These are phyloP conservation scores for Escallonia herrerae DNA, from an alignment of 129 eudicot genomes.

Conservation along the genomic window DNA sequence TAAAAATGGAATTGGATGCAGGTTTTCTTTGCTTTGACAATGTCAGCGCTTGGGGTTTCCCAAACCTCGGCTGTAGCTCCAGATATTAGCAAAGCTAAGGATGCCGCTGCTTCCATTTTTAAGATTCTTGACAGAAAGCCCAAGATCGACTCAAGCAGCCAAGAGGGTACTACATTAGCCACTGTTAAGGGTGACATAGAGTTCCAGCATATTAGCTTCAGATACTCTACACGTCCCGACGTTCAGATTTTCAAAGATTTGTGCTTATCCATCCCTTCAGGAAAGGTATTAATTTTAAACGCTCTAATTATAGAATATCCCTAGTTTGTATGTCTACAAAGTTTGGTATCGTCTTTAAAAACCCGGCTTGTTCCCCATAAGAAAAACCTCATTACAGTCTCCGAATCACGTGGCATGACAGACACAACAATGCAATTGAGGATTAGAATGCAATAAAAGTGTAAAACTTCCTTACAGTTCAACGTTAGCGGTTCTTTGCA, in stretches of 20 bases:
- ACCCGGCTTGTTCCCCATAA: too few relatives aligned
- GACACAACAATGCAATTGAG: too few relatives aligned
- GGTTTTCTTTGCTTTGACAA: conserved; percentile 61
- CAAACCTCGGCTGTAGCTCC: conserved; percentile 36
- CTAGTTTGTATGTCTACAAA: too few relatives aligned
- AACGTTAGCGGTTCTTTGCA: too few relatives aligned
- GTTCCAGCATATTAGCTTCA: conserved; percentile 48
- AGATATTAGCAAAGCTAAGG: conserved; percentile 41
- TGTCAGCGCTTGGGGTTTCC: conserved; percentile 50
- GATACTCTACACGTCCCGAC: conserved; percentile 58
- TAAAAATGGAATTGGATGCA: conserved; percentile 8
- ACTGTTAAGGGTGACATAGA: conserved; percentile 45
- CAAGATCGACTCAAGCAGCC: conserved; percentile 47
- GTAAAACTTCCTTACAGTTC: too few relatives aligned
- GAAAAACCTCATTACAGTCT: too few relatives aligned
- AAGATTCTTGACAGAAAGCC: conserved; percentile 56
- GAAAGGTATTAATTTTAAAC: conserved; percentile 33
- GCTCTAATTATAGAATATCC: too few relatives aligned
- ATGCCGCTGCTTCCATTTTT: conserved; percentile 51
- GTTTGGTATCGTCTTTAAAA: too few relatives aligned
- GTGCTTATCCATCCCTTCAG: conserved; percentile 46
- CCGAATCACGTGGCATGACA: too few relatives aligned
- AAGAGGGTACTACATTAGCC: conserved; percentile 29
- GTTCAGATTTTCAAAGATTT: conserved; percentile 49
- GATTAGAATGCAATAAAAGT: too few relatives aligned